Base-by-base conservation (phyloP, 164 flowering plant species). In the Cinnamomum chago region DNA sequence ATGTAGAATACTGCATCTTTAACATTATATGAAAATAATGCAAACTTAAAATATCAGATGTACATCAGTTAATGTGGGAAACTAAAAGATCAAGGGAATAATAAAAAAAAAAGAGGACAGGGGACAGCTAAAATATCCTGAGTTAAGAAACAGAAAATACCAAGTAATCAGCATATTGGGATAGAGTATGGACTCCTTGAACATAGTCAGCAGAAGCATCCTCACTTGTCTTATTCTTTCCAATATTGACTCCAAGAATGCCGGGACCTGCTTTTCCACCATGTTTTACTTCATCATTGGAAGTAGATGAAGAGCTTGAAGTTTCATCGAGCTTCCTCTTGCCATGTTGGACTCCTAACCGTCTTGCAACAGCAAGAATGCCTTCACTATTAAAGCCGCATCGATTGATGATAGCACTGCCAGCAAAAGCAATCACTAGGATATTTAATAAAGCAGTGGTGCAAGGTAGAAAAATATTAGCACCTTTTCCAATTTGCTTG, bases 261-360 rank as follows among this genome's bases (percentile, higher is more conserved):
- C 99, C 99, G 72, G 97, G 98, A 58, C 97, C 97, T 70, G 99
- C 97, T 87, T 94, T 96, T 64, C 98, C 99, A 80, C 97, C 98
- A 50, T 82, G 93, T 75, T 84, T 83, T 69, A 75, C 82, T 24
- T 89, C 95, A 71, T 88, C 91, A 78, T 47, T 79, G 2, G 92
- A 71, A 10, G 89, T 35, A 47, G 90, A 62, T 66, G 94, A 81
- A 75, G 89, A 77, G 78, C 86, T 86, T 35, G 97, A 86, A 65
- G 92, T 89, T 80, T 94, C 94, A 73, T 77, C 90, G 82, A 96
- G 74, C 83, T 91, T 96, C 78, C 98, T 89, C 81, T 94, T 96
- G 68, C 99, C 99, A 87, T 96, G 98, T 81, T 94, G 99, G 20
- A 94, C 94, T 79, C 98, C 98, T 70, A 96, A 82, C 60, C 99